Evolutionary conservation across 768 basidiomycete species (phyloP), one percentile per base, ranked within the genome.

Genomic region (Termitomyces sp.): DNA sequence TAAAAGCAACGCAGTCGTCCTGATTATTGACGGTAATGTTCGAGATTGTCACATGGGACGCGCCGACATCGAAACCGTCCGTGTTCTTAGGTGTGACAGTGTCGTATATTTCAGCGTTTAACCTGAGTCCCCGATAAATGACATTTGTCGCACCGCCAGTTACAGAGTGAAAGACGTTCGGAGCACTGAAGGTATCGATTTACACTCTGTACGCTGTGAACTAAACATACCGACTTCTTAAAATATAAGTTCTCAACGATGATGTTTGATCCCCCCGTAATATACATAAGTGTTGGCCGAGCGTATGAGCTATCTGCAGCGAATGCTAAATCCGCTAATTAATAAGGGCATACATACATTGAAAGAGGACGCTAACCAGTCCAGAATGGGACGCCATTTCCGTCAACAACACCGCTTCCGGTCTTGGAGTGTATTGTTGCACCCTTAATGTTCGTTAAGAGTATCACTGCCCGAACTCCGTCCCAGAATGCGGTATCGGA

Each of bases 1-100:
- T 70, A 58, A 72, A 64, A 3, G 66, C 69, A n/a, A 72, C 66
- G 44, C 70, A 72, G 54, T 72, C 69, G 47, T 72, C 70, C 64
- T 68, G 56, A 37, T 72, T 72, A 2, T 54, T 53, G 33, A 72
- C 66, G 3, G 63, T 65, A 16, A 66, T 67, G 51, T 69, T 64
- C 10, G 57, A 59, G 29, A 72, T 62, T 10, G 69, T 70, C n/a
- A 72, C 68, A 50, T 61, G 63, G 3, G 67, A 66, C 2, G 65
- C 34, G 10, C 70, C 68, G 34, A 72, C 58, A 51, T 72, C 69
- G 36, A 72, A 70, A 2, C 70, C 69, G 37, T 72, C 70, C 1
- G 69, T 72, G 51, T 72, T 72, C 49, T 70, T 72, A 13, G 69
- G 65, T 2, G 58, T 68, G 9, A 60, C 69, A 26, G 59, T 62